A percentile compares a stretch with the other conserved stretches of the same genome.
Evolutionary conservation across 2,329 filamentous ascomycete genomes (phyloP).

Genomic region (Trichothecium roseum): DNA sequence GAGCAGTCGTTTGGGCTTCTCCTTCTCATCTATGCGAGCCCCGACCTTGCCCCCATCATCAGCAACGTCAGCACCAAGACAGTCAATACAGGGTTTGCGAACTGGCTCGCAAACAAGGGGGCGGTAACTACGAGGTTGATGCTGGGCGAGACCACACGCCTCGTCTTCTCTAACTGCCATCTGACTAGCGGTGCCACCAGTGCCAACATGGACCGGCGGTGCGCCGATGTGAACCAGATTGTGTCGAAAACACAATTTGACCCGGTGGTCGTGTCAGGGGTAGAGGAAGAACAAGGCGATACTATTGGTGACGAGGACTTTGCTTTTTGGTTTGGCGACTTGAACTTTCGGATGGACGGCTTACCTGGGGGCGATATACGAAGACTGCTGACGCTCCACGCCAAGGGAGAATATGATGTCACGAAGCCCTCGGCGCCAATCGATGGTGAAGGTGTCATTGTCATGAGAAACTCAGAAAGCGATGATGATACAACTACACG

Average conservation of each 20-base stretch:
- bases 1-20: conserved; percentile 83
- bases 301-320: conserved; percentile 85
- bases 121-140: conserved; percentile 74
- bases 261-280: conserved; percentile 55
- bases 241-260: conserved; percentile 66
- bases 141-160: conserved; percentile 76
- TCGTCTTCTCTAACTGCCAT: conserved; percentile 89
- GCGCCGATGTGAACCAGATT: conserved; percentile 84
- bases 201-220: conserved; percentile 66
- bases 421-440: conserved; percentile 13
- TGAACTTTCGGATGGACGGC: conserved; percentile 87
- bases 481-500: conserved; percentile 27
- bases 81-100: conserved; percentile 81
- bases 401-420: conserved; percentile 61
- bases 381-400: conserved; percentile 71
- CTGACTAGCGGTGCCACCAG: conserved; percentile 79
- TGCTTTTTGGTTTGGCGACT: conserved; percentile 90
- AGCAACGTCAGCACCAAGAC: conserved; percentile 72
- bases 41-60: conserved; percentile 62
- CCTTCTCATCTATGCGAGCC: conserved; percentile 76
- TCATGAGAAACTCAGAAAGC: conserved; percentile 32
- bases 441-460: conserved; percentile 39
- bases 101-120: conserved; percentile 95
- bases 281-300: conserved; percentile 54
- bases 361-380: conserved; percentile 87